Evolutionary conservation across 768 basidiomycete genomes (phyloP).

Genomic region (Leccinellum rugosiceps): DNA sequence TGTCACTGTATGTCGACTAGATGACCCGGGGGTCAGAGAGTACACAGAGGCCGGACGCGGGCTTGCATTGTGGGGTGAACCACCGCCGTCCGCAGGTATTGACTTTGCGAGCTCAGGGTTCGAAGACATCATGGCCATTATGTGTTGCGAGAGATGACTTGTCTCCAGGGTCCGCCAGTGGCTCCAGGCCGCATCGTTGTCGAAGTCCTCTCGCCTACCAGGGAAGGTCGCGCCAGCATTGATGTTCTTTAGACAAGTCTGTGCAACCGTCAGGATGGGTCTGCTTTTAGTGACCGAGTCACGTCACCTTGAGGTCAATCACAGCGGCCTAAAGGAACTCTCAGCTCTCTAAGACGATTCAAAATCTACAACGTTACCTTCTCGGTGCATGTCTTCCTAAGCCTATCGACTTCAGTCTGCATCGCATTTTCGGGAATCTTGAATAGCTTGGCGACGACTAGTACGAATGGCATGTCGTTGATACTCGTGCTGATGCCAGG

Average conservation of each 20-base stretch:
- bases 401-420: constrained; percentile 68
- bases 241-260: constrained; percentile 89
- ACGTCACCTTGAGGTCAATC: constrained; percentile 75
- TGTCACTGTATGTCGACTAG: constrained; percentile 54
- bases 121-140: constrained; percentile 80
- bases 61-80: constrained; percentile 20
- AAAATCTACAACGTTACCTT: constrained; percentile 44
- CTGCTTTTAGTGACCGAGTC: background rate
- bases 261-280: constrained; percentile 8
- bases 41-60: constrained; percentile 60
- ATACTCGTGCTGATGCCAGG: constrained; percentile 45
- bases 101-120: constrained; percentile 88
- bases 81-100: constrained; percentile 48
- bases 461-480: constrained; percentile 76
- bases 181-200: constrained; percentile 75
- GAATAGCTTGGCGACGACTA: constrained; percentile 67
- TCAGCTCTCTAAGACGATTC: background rate
- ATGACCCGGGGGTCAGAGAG: constrained; percentile 35
- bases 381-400: constrained; percentile 67
- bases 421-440: constrained; percentile 66
- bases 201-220: constrained; percentile 83
- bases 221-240: constrained; percentile 82
- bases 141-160: constrained; percentile 79
- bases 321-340: constrained; percentile 63
- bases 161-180: constrained; percentile 83